phyloP scores from a whole-genome alignment of 2,329 filamentous ascomycete genomes.

The Nannizzia gypsea region DNA sequence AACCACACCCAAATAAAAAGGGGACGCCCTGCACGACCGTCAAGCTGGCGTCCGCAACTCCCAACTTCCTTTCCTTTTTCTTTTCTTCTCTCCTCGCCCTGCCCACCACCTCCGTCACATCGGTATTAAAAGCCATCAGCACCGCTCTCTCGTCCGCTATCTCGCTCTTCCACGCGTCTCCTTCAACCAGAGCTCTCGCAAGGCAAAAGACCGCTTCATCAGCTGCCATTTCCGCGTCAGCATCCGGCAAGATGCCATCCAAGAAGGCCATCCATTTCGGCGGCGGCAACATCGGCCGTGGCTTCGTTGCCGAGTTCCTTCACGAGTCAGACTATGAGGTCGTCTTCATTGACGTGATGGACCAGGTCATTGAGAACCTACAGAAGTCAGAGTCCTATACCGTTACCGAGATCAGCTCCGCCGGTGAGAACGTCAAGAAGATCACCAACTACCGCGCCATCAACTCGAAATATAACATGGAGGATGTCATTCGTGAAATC shows the following conservation, averaged over 20 bases:
- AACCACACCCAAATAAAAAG: neutral
- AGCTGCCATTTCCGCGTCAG: neutral
- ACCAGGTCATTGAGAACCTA: slow-evolving; percentile 65
- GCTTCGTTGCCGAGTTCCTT: slow-evolving; percentile 82
- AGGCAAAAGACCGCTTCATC: neutral
- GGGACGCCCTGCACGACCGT: neutral
- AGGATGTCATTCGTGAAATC: slow-evolving; percentile 72
- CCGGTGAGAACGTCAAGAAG: slow-evolving; percentile 66
- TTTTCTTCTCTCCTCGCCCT: slow-evolving; percentile 4
- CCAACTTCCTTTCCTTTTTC: slow-evolving; percentile 3
- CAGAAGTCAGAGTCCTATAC: slow-evolving; percentile 68
- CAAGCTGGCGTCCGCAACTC: slow-evolving; percentile 1
- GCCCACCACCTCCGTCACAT: neutral
- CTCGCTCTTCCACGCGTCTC: slow-evolving; percentile 1
- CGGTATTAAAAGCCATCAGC: neutral
- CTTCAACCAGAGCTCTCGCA: neutral
- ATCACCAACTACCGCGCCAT: slow-evolving; percentile 96
- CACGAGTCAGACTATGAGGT: slow-evolving; percentile 94
- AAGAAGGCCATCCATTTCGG: slow-evolving; percentile 71
- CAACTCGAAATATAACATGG: slow-evolving; percentile 81
- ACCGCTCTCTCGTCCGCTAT: neutral
- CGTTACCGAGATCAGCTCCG: slow-evolving; percentile 81
- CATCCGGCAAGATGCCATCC: neutral
- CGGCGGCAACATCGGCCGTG: slow-evolving; percentile 74
- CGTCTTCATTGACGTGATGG: slow-evolving; percentile 90